phyloP scores from a whole-genome alignment of 2,329 filamentous ascomycete genomes.

The Hypoxylon sp. region DNA sequence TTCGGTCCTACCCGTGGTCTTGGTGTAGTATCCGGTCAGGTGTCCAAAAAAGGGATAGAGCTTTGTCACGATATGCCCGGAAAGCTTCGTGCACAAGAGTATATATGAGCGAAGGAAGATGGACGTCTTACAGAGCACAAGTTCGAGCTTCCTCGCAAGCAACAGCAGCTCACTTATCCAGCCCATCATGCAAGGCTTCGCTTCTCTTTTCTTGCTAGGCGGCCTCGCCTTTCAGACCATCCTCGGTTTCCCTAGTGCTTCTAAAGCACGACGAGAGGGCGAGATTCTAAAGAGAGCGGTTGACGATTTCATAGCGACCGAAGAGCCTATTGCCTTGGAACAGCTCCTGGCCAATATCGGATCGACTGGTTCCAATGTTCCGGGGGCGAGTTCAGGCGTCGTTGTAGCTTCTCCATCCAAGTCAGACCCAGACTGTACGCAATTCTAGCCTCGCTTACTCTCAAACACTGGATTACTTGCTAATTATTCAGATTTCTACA shows the following conservation, averaged over 20 bases:
- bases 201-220: slow-evolving; percentile 66
- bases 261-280: slow-evolving; percentile 53
- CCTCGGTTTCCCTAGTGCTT: slow-evolving; percentile 61
- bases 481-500: slow-evolving; percentile 75
- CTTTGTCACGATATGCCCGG: slow-evolving; percentile 37
- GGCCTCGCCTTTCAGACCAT: slow-evolving; percentile 66
- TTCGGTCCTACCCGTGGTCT: slow-evolving; percentile 46
- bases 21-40: slow-evolving; percentile 32
- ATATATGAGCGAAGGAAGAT: slow-evolving; percentile 49
- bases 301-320: slow-evolving; percentile 66
- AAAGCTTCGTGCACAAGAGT: slow-evolving; percentile 38
- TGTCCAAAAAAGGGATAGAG: slow-evolving; percentile 41
- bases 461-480: slow-evolving; percentile 3
- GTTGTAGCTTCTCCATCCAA: slow-evolving; percentile 72
- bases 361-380: slow-evolving; percentile 64
- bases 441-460: slow-evolving; percentile 13
- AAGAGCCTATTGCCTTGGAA: slow-evolving; percentile 66
- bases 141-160: slow-evolving; percentile 42
- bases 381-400: slow-evolving; percentile 64
- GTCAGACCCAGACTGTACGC: slow-evolving; percentile 69
- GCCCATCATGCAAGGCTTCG: slow-evolving; percentile 66
- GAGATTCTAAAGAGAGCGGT: slow-evolving; percentile 64
- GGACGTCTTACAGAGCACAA: slow-evolving; percentile 46
- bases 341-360: slow-evolving; percentile 74
- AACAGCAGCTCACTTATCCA: slow-evolving; percentile 51